Base-by-base conservation (phyloP, 768 basidiomycete species). In the Mycena amicta region DNA sequence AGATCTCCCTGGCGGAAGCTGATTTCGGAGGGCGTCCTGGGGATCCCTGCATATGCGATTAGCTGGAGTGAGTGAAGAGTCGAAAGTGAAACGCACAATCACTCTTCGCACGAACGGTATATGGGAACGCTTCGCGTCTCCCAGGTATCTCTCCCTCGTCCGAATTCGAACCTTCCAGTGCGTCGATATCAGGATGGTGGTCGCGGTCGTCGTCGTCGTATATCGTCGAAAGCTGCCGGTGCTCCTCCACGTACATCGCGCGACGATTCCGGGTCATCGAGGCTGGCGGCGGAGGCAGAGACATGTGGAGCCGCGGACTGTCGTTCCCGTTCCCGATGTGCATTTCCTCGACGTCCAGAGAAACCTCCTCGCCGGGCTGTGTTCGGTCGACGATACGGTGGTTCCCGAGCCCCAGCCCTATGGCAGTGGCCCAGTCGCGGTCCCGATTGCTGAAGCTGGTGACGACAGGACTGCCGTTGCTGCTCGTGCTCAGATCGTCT, bases 1-100 rank as follows among this genome's bases (percentile, higher is more conserved):
- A 88, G 75, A 67, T 92, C 90, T 28, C 89, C 88, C 71, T 90
- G 89, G 52, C 75, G 60, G 70, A 92, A 92, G 50, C 84, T 84
- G 26, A 92, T 83, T 68, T 92, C 90, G 67, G 87, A 89, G 12
- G 90, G 87, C 65, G 92, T 90, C 56, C 55, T 27, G 16, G 62
- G 58, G 27, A 63, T 63, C 62, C 62, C 62, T 63, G 15, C 1
- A 25, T 23, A 31, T 22, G 37, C 88, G 86, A 4, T 82, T 84
- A 5, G 87, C 89, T 20, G 75, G 78, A 73, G 89, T 88, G 89
- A 55, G 5, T 8, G 3, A 53, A 2, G 28, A 37, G 16, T 16
- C n/a, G 40, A 57, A 69, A 27, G 67, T 56, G 40, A 60, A 40
- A 46, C 57, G 8, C 20, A 63, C 62, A 63, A 20, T 59, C 52